phyloP scores from a whole-genome alignment of 116 monocot species.

The Phalaenopsis hybrid region DNA sequence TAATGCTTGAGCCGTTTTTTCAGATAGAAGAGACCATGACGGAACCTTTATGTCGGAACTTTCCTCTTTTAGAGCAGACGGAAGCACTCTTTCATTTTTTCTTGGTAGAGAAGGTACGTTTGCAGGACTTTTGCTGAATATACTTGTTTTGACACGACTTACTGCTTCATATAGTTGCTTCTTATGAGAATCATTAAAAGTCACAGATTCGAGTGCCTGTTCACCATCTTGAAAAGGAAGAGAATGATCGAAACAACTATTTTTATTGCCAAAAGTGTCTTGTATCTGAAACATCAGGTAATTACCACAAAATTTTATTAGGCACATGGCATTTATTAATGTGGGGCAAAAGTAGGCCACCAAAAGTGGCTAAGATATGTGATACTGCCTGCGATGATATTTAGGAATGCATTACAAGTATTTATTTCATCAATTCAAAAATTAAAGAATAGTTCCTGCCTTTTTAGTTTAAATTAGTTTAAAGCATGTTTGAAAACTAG shows the following conservation, averaged over 20 bases:
- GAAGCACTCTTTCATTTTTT: neutral
- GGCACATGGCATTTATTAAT: neutral
- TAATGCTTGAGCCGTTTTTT: slow-evolving; percentile 1
- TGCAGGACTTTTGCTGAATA: neutral
- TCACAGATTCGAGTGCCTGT: neutral
- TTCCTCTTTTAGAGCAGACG: slow-evolving; percentile 4
- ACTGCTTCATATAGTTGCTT: slow-evolving; percentile 1
- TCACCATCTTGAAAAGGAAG: slow-evolving; percentile 7
- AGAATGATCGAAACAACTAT: neutral
- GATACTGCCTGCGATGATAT: neutral
- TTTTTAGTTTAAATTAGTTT: neutral
- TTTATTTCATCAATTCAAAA: neutral
- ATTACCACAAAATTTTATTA: neutral
- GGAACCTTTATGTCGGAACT: neutral
- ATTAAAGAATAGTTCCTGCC: neutral
- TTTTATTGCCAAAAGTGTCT: neutral
- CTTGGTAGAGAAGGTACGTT: neutral
- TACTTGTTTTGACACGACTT: neutral
- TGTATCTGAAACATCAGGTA: slow-evolving; percentile 1
- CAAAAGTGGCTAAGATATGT: neutral
- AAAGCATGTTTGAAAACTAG: neutral
- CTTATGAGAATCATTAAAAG: slow-evolving; percentile 2
- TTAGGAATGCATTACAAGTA: neutral
- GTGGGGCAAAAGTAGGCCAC: neutral
- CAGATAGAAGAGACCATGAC: slow-evolving; percentile 1